Evolutionary conservation across 768 basidiomycete genomes (phyloP), one percentile per base, ranked within the genome.

Genomic region (Lactifluus rugatus): DNA sequence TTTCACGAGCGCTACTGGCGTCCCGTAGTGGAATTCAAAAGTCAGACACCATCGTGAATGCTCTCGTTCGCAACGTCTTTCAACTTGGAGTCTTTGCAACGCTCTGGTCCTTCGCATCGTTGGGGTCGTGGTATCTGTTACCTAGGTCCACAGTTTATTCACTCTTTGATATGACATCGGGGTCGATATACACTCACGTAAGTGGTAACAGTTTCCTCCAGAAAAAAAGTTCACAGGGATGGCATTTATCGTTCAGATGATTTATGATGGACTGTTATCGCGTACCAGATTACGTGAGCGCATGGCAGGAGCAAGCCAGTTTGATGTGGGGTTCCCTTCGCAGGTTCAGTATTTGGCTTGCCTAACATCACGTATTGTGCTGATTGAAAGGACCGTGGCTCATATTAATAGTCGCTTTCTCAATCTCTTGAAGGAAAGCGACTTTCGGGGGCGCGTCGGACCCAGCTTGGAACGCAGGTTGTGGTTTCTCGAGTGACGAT

Each of bases 111-210:
- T 1, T 54, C 2, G 54, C 54, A 5, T 45, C 1, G 16, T 39
- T 54, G 28, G 54, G 11, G 16, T 46, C 53, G 16, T 54, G 25
- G 9, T 46, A 46, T n/a, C 25, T 54, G 8, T n/a, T 54, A 14
- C 54, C 54, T 10, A 5, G 6, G 8, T 25, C 21, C 17, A 28
- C 25, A 2, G 2, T 48, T 3, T 47, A 47, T 37, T n/a, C 25
- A 0, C 3, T 54, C 7, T 54, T 54, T 48, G 54, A 46, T 13
- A 19, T 21, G 23, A 47, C 54, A 47, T 46, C 46, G 21, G 54
- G 54, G 25, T 47, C 46, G n/a, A 54, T 54, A 26, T 54, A 54
- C 46, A 54, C 54, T 3, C 54, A 54, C 45, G 54, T 54, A 45
- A 36, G 48, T 48, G 17, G 34, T 47, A 11, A 9, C 23, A 14